Percentiles rank a stretch among this genome's conserved stretches.
Conservation (phyloP, 1,284 basidiomycete genomes). For the Sparassis latifolia region DNA sequence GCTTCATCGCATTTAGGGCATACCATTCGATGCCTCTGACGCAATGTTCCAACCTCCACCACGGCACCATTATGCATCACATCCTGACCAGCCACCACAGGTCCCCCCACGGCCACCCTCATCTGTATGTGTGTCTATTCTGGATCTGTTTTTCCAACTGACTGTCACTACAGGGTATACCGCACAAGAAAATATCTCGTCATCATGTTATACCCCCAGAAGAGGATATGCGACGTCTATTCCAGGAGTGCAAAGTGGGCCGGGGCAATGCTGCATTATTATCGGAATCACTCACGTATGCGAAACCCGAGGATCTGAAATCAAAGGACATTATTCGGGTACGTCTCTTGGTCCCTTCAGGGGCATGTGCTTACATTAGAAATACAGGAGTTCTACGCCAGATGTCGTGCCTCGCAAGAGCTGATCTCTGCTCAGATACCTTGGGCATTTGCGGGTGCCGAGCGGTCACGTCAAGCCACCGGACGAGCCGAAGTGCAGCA, state of each 20-base stretch:
- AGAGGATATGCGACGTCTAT: conserved; percentile 70
- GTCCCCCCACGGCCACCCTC: conserved; percentile 10
- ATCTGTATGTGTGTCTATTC: conserved; percentile 8
- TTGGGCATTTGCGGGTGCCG: conserved; percentile 74
- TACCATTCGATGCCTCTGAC: conserved; percentile 70
- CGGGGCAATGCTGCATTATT: conserved; percentile 64
- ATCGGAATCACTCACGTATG: conserved; percentile 55
- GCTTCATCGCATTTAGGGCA: conserved; percentile 34
- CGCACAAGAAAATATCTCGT: conserved; percentile 31
- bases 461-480: conserved; percentile 37
- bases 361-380: background rate
- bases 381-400: conserved; percentile 62
- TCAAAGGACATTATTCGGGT: conserved; percentile 58
- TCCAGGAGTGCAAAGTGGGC: conserved; percentile 75
- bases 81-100: conserved; percentile 4
- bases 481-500: conserved; percentile 13
- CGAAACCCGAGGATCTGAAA: conserved; percentile 60
- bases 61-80: conserved; percentile 7
- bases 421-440: conserved; percentile 69
- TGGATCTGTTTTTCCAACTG: background rate
- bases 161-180: background rate
- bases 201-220: conserved; percentile 64
- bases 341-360: conserved; percentile 12
- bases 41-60: conserved; percentile 62
- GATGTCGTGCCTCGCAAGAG: conserved; percentile 68